These are phyloP conservation scores for Pisolithus microcarpus DNA, from an alignment of 768 basidiomycete genomes.

Conservation along the genomic window DNA sequence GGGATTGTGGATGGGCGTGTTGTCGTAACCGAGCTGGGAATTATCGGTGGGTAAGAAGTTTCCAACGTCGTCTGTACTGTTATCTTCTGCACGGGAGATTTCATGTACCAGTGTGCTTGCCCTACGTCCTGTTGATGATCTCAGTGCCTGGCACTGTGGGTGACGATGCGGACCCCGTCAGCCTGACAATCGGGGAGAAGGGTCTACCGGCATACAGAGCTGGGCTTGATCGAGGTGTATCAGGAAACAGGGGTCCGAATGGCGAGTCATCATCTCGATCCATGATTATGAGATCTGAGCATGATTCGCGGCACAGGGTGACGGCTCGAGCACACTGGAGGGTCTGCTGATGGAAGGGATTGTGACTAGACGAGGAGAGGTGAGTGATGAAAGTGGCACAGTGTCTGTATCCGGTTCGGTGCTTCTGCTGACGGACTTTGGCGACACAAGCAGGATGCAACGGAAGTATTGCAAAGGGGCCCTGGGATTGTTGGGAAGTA, in stretches of 20 bases:
- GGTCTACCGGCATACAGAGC: slow-evolving; percentile 22
- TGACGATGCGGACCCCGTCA: slow-evolving; percentile 14
- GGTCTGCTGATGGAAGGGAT: slow-evolving; percentile 10
- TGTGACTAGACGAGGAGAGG: slow-evolving; percentile 1
- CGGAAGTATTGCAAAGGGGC: background rate
- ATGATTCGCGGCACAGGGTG: slow-evolving; percentile 15
- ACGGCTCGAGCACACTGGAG: background rate
- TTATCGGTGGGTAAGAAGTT: background rate
- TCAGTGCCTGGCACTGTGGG: background rate
- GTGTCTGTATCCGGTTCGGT: background rate
- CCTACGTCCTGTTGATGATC: slow-evolving; percentile 7
- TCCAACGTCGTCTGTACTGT: slow-evolving; percentile 2
- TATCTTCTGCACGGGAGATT: background rate
- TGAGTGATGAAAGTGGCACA: background rate
- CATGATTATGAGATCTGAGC: slow-evolving; percentile 2
- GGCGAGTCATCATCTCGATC: slow-evolving; percentile 19
- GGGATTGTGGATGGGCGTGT: background rate
- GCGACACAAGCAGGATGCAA: slow-evolving; percentile 1
- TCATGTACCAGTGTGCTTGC: slow-evolving; percentile 16
- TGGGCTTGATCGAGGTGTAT: slow-evolving; percentile 22
- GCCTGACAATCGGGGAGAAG: slow-evolving; percentile 21
- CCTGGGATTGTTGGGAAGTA: background rate
- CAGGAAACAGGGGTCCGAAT: slow-evolving; percentile 25
- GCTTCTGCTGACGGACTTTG: background rate
- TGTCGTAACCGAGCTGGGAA: background rate